Evolutionary conservation across 257 asterid genomes (phyloP).

Genomic region (Forsythia suspensa): DNA sequence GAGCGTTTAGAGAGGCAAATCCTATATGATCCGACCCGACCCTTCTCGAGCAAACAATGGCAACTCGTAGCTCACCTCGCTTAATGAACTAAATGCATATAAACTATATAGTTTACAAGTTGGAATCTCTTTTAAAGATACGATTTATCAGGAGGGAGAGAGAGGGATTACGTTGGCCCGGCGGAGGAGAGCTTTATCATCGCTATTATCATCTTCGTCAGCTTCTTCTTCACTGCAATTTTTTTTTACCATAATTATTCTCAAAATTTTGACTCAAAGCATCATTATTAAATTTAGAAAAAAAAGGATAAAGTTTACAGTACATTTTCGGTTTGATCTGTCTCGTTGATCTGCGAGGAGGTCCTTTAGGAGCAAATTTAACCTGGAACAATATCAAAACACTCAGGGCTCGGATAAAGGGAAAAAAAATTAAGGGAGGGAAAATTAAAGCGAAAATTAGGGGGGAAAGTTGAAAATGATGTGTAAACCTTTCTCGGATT

Average conservation of each 20-base stretch:
- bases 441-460: not conserved
- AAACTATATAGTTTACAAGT: too few relatives aligned
- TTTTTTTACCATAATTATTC: not conserved
- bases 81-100: too few relatives aligned
- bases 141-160: too few relatives aligned
- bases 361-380: conserved; percentile 54
- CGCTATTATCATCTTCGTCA: conserved; percentile 26
- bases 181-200: conserved; percentile 34
- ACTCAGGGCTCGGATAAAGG: not conserved
- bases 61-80: too few relatives aligned
- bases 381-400: conserved; percentile 32
- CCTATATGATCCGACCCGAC: too few relatives aligned
- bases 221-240: conserved; percentile 32
- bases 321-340: conserved; percentile 26
- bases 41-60: too few relatives aligned
- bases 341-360: conserved; percentile 36
- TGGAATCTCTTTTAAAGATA: not conserved
- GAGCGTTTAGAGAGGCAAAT: too few relatives aligned
- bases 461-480: not conserved
- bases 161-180: conserved; percentile 34
- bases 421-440: not conserved
- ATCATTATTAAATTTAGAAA: not conserved
- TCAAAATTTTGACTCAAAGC: not conserved
- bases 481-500: conserved; percentile 53
- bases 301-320: not conserved